Percentiles rank a stretch among this genome's conserved stretches.
Conservation (phyloP, 352 stramenopile genomes). For the Phytophthora colocasiae region DNA sequence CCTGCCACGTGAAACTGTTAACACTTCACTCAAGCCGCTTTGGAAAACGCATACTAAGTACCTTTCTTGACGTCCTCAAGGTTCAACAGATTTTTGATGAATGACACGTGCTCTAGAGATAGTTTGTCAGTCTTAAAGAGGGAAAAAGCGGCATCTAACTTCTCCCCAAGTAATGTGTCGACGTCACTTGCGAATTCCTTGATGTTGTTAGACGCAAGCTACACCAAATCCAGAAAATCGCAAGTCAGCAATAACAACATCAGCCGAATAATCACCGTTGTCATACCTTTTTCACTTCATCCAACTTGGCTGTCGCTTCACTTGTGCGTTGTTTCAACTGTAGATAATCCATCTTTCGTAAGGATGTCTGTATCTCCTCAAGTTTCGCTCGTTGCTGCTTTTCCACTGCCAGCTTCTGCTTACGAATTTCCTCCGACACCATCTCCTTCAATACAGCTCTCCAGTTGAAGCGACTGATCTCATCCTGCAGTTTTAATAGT, state of each 20-base stretch:
- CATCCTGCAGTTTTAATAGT: constrained; percentile 64
- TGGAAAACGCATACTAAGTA: neutral
- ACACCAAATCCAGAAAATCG: neutral
- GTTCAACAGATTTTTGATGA: constrained; percentile 65
- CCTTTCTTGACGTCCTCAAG: constrained; percentile 53
- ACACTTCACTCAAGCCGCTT: neutral
- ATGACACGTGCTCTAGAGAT: constrained; percentile 55
- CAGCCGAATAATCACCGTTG: neutral
- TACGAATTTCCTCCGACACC: constrained; percentile 62
- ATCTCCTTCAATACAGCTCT: constrained; percentile 56
- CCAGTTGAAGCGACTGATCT: constrained; percentile 80
- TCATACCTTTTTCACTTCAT: constrained; percentile 53
- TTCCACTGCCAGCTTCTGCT: constrained; percentile 57
- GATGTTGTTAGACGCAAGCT: constrained; percentile 62
- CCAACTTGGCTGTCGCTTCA: constrained; percentile 54
- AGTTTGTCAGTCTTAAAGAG: constrained; percentile 68
- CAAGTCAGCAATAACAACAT: neutral
- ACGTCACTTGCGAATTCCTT: constrained; percentile 58
- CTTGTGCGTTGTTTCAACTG: constrained; percentile 55
- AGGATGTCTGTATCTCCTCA: constrained; percentile 47
- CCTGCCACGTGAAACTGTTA: constrained; percentile 17
- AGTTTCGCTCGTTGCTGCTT: constrained; percentile 61
- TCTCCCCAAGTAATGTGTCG: constrained; percentile 55
- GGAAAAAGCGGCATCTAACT: constrained; percentile 59
- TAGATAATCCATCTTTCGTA: constrained; percentile 52